These are phyloP conservation scores for Petunia hybrid DNA, from an alignment of 305 asterid species.

Conservation along the genomic window DNA sequence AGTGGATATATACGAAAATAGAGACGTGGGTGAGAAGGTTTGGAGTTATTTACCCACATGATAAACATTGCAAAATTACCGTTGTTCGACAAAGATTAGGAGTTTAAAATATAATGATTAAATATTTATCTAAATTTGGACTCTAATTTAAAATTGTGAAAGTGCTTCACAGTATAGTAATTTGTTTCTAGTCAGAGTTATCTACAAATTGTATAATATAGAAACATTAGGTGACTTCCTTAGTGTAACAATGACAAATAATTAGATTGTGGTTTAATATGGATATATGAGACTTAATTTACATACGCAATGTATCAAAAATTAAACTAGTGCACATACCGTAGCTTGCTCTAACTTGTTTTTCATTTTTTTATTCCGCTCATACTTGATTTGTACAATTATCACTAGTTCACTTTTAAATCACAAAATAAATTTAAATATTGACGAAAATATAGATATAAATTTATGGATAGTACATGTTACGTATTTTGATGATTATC, in stretches of 20 bases:
- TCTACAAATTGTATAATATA: neutral
- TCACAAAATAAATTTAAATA: too few species aligned
- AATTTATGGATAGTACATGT: too few species aligned
- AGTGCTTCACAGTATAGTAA: neutral
- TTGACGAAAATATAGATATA: too few species aligned
- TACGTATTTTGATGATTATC: too few species aligned
- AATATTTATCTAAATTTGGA: neutral
- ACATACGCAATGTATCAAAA: neutral
- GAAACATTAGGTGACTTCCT: neutral
- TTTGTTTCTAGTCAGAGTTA: neutral
- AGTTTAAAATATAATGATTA: neutral
- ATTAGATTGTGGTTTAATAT: neutral
- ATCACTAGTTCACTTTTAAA: too few species aligned
- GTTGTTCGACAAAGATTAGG: neutral
- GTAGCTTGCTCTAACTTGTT: too few species aligned
- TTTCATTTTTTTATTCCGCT: too few species aligned
- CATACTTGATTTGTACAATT: too few species aligned
- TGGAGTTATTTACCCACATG: neutral
- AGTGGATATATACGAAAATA: neutral
- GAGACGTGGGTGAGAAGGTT: neutral
- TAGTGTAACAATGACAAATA: too few species aligned
- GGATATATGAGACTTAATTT: neutral
- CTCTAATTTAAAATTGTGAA: neutral
- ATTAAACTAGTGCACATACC: too few species aligned
- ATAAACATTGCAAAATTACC: conserved; percentile 5